Evolutionary conservation across 805 yeast species (phyloP), one percentile per base, ranked within the genome.

Genomic region (Sungouiozyma ichnusensis): DNA sequence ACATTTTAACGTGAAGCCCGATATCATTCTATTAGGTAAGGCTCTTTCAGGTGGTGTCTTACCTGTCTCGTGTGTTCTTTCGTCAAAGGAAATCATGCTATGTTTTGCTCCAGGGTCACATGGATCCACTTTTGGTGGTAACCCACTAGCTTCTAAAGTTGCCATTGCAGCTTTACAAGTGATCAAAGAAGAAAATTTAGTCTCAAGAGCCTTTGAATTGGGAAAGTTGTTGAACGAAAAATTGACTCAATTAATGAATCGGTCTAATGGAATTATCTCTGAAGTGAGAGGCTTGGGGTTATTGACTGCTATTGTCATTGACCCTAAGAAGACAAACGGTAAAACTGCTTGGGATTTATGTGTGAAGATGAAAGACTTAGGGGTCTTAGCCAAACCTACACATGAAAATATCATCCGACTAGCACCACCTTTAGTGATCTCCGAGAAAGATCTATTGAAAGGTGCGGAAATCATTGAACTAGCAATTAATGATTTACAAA

Each of bases 41-140:
- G 97, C 97, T 44, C 76, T 90, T 46, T 81, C 94, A 24, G 97
- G 97, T 44, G 97, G 97, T 64, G 88, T 87, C 27, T 62, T 84
- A 48, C 97, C 97, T 29, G 94, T 87, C 14, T 81, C 94, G 37
- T 92, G 94, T 20, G 96, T 87, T 15, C 71, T 90, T 49, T 82
- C 96, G 1, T 84, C 94, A n/a, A 76, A 69, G 53, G 94, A 86
- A 45, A 82, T 90, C 60, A 84, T 90, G 96, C 73, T 79, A 50
- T 77, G 85, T 49, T 74, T 90, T 53, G 85, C 84, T 48, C 94
- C 97, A 20, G 97, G 97, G 42, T 85, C 95, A 27, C 97, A 90
- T 66, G 97, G 97, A 40, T 88, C 97, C 20, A 90, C 97, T 17
- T 90, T 85, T 62, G 97, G 97, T 65, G 97, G 97, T 64, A 90